Base-by-base conservation (phyloP, 768 basidiomycete genomes). In the Trametes meyenii region DNA sequence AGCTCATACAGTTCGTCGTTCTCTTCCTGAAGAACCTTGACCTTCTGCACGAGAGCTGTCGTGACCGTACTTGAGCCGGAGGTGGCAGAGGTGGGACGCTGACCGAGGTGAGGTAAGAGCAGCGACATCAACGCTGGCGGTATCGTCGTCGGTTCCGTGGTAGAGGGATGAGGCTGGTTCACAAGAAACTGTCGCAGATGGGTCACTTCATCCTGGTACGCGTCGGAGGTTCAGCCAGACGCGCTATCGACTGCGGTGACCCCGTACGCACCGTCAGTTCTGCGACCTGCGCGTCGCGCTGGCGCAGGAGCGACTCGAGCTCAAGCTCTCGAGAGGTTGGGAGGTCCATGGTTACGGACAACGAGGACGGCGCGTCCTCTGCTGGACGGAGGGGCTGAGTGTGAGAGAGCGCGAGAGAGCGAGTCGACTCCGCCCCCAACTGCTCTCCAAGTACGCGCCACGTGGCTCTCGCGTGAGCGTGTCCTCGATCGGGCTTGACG, bases 1-100 rank as follows among this genome's bases (percentile, higher is more conserved):
- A 94, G 75, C 50, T 86, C 83, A 71, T 94, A 94, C 17, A 94
- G 73, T 64, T 94, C 92, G 66, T 94, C 91, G 61, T 94, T 94
- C 73, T 94, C 92, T 58, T 92, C 88, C 71, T 94, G 92, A 11
- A 94, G 76, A 17, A 87, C 73, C 50, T 84, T 84, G 26, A 84
- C 82, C 49, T 90, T 81, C 69, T 93, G 91, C 0, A 84, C 88
- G 59, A 94, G 80, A 0, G 92, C 92, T n/a, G 85, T 79, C 40
- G 83, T 76, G 35, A 90, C 87, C 1, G 88, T 88, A 64, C 79
- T 83, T 12, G 69, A 65, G 21, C 67, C 64, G 35, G 64, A 56
- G 48, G 66, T 64, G 53, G 70, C 63, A 67, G 71, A 66, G 26
- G 63, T 65, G 16, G 78, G 67, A n/a, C 74, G 70, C 54, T 76